Evolutionary conservation across 2,329 filamentous ascomycete species (phyloP).

Genomic region (Balansia obtecta): DNA sequence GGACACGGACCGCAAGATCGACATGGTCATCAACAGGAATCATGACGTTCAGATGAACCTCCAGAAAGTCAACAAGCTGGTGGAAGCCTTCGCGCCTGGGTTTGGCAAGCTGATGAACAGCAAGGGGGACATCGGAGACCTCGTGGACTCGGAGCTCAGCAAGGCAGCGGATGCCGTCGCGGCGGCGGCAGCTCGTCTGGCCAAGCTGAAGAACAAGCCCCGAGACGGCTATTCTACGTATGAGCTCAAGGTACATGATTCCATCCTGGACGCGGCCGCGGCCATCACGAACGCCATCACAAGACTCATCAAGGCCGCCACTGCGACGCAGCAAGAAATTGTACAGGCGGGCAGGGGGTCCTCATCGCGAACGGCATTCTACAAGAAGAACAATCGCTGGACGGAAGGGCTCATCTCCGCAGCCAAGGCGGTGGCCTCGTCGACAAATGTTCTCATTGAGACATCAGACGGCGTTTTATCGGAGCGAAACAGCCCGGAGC

Average conservation of each 20-base stretch:
- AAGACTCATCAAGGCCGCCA: constrained; percentile 88
- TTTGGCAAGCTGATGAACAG: constrained; percentile 67
- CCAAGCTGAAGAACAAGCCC: constrained; percentile 93
- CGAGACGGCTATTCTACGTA: constrained; percentile 91
- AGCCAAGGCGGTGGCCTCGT: constrained; percentile 86
- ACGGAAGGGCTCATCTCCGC: constrained; percentile 95
- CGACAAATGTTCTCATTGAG: constrained; percentile 94
- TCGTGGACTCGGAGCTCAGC: constrained; percentile 82
- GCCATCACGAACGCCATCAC: constrained; percentile 91
- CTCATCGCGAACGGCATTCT: constrained; percentile 83
- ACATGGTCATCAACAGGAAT: constrained; percentile 95
- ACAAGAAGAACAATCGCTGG: constrained; percentile 99
- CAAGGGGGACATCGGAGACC: constrained; percentile 79
- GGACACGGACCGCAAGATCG: constrained; percentile 83
- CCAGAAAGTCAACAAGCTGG: constrained; percentile 85
- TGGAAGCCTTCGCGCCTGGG: constrained; percentile 82
- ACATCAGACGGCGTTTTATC: constrained; percentile 93
- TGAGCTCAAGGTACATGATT: constrained; percentile 90
- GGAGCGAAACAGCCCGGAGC: constrained; percentile 84
- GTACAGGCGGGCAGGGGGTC: constrained; percentile 84
- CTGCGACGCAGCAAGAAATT: constrained; percentile 88
- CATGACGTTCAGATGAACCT: constrained; percentile 91
- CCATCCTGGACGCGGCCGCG: constrained; percentile 83
- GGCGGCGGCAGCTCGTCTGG: constrained; percentile 76
- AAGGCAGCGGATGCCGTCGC: constrained; percentile 95